These are phyloP conservation scores for Gentiana macrophylla DNA, from an alignment of 257 asterid species.

Conservation along the genomic window DNA sequence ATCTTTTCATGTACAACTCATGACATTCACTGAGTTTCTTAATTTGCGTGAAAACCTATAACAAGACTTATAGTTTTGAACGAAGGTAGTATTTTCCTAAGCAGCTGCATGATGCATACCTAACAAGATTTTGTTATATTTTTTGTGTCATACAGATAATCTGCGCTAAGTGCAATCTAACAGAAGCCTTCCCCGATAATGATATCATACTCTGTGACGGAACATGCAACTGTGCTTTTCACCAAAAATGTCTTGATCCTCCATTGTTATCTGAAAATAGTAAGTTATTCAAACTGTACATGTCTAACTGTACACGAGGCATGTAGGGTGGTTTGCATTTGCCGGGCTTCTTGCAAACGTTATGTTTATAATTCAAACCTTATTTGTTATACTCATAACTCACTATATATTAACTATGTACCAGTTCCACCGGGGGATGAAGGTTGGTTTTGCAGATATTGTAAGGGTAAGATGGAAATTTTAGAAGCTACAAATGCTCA, in stretches of 20 bases:
- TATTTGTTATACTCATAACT: slow-evolving; percentile 3
- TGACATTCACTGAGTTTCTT: too few species aligned
- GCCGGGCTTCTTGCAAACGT: too few species aligned
- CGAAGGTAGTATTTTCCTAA: too few species aligned
- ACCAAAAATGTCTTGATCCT: slow-evolving; percentile 91
- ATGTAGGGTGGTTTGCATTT: too few species aligned
- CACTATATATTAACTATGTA: slow-evolving; percentile 18
- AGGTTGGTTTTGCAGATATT: slow-evolving; percentile 96
- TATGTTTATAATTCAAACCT: too few species aligned
- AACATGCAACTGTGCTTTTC: slow-evolving; percentile 90
- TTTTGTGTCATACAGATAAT: slow-evolving; percentile 47
- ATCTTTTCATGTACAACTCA: too few species aligned
- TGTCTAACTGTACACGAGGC: background rate
- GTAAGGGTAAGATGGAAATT: slow-evolving; percentile 83
- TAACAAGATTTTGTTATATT: slow-evolving; percentile 8
- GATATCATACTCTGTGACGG: slow-evolving; percentile 96
- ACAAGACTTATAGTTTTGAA: too few species aligned
- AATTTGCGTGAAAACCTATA: too few species aligned
- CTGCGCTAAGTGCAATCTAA: slow-evolving; percentile 83
- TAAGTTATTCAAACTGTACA: slow-evolving; percentile 23
- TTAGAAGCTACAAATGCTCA: slow-evolving; percentile 93
- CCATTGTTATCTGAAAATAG: slow-evolving; percentile 78
- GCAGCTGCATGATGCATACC: too few species aligned
- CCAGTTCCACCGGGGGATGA: slow-evolving; percentile 94
- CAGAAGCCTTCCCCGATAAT: slow-evolving; percentile 75